Evolutionary conservation across 2,329 filamentous ascomycete species (phyloP), one percentile per base, ranked within the genome.

Genomic region (Fonsecaea erecta): DNA sequence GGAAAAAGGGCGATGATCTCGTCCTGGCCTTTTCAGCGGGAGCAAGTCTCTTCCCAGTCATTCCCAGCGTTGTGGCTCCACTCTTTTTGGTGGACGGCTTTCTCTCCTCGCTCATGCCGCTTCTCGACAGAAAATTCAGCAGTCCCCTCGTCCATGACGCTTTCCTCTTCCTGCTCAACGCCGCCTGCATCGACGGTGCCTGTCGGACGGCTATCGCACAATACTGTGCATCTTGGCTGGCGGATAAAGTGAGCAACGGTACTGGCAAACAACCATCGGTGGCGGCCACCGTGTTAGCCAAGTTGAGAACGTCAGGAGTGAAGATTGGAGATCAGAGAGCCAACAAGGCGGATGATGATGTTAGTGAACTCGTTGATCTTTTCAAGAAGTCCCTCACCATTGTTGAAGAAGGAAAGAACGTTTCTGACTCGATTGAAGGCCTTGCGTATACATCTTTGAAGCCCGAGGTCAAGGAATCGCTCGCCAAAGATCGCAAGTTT

Each of bases 1-100:
- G 89, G 68, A 88, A 88, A 59, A 94, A 90, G 26, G 91, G 93
- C 69, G 93, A 97, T 73, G 92, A 96, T 77, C 87, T 96, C 70
- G 92, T 97, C 61, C 84, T 95, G 56, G 93, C 93, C 5, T 98
- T 97, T 76, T 98, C 93, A 60, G 93, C 93, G n/a, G 92, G 93
- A 5, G 88, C 93, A 1, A 87, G 89, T 24, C 86, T 96, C 8
- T 99, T 99, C 75, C 93, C 95, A 1, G 85, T 99, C 59, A 87
- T 91, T 1, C 90, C 92, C 2, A 85, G 89, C 62, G 85, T 91
- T 51, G 91, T 89, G 1, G 84, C 91, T 2, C 83, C 88, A 65
- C 82, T 98, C 40, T 97, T 99, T 76, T 85, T 98, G 63, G 93
- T 88, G 37, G 92, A 97, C 70, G 92, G 92, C 2, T 98, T 99